Evolutionary conservation across 2,329 filamentous ascomycete genomes (phyloP), one percentile per base, ranked within the genome.

Genomic region (Pseudofabraea citricarpa): DNA sequence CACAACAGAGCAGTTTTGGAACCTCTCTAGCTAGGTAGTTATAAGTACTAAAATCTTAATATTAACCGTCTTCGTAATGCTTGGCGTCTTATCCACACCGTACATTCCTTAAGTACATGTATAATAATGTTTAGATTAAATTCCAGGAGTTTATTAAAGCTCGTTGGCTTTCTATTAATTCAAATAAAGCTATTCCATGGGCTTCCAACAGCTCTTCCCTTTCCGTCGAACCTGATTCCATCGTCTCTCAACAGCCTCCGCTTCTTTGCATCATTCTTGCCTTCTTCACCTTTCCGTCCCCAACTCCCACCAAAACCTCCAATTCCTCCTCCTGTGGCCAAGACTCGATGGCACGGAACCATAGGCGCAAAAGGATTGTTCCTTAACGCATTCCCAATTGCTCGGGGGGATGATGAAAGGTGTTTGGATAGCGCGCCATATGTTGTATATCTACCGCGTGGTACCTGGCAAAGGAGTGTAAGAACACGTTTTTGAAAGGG

Each of bases 291-390:
- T 27, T 75, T 71, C 43, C 72, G 72, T 3, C 79, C 73, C 71
- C 79, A 81, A 51, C 78, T 74, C 3, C 84, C 84, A 63, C 82
- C 80, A 68, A 87, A 88, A 0, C 84, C 83, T 32, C 85, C 85
- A 18, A 89, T 63, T n/a, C 73, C 71, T 10, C 86, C 83, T 40
- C 82, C 83, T 31, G 80, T 83, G 5, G 86, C 85, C 36, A 94
- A 77, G 18, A 91, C 84, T 8, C 89, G 76, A 64, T 94, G 88
- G 49, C 88, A 94, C 1, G 88, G 89, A 4, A 91, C 84, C 24
- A 79, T 74, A 0, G 89, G 88, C 12, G 89, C 88, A 56, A 91
- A 94, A 0, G 88, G 88, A 60, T 95, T 95, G 8, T 75, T 70
- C 15, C 85, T 76, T 58, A 94, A 71, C 2, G 87, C 87, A 46